phyloP scores from a whole-genome alignment of 306 rosid species.

The Fragaria ananassa region DNA sequence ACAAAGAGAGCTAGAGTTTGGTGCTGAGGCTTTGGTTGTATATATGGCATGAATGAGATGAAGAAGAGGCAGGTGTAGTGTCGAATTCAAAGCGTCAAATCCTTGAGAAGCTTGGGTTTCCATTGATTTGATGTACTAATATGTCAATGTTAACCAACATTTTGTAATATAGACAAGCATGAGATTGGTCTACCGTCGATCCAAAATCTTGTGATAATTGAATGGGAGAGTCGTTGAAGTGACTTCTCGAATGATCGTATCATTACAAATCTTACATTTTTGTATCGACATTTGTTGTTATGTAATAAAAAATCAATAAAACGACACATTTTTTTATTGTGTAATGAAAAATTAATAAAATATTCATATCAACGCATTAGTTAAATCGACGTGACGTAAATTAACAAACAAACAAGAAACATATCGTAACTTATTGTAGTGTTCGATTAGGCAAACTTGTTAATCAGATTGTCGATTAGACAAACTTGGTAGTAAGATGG shows the following conservation, averaged over 20 bases:
- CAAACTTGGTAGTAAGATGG: too few relatives aligned
- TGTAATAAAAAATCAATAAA: too few relatives aligned
- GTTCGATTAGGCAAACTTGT: too few relatives aligned
- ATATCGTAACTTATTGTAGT: too few relatives aligned
- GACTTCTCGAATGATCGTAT: not conserved
- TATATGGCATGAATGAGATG: not conserved
- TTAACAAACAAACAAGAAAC: too few relatives aligned
- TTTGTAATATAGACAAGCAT: not conserved
- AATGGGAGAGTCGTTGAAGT: not conserved
- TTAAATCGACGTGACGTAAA: too few relatives aligned
- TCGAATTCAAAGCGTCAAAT: conserved; percentile 3
- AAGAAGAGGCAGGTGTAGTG: not conserved
- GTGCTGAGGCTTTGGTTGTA: not conserved
- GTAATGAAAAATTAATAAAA: not conserved
- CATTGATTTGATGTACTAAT: not conserved
- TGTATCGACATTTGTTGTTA: not conserved
- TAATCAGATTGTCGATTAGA: too few relatives aligned
- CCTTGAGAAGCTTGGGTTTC: not conserved
- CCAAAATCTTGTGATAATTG: not conserved
- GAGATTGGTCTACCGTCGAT: not conserved
- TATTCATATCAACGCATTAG: too few relatives aligned
- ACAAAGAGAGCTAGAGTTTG: not conserved
- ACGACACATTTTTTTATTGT: not conserved
- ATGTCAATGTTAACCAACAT: not conserved
- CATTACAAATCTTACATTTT: not conserved